These are phyloP conservation scores for Pseudogymnoascus verrucosus DNA, from an alignment of 2,329 filamentous ascomycete species.

Conservation along the genomic window DNA sequence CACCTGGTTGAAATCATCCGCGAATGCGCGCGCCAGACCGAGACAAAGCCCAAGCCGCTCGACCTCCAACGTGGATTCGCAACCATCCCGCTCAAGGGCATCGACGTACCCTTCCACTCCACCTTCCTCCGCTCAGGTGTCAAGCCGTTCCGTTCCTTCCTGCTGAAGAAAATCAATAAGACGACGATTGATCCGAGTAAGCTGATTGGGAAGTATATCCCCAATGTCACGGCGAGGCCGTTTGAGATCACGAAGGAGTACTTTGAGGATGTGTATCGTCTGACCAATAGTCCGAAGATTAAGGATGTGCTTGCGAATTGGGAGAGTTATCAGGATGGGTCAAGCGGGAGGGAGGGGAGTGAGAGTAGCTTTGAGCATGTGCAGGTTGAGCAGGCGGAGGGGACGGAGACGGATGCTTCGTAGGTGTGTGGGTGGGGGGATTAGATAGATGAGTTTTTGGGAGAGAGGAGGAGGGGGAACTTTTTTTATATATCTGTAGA, in stretches of 20 bases:
- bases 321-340: conserved; percentile 29
- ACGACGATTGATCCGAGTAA: conserved; percentile 96
- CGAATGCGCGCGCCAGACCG: conserved; percentile 77
- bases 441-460: too few species aligned
- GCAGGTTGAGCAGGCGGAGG: not conserved
- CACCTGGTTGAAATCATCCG: conserved; percentile 87
- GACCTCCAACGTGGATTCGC: conserved; percentile 92
- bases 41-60: conserved; percentile 79
- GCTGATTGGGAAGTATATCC: conserved; percentile 96
- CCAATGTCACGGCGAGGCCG: conserved; percentile 92
- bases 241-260: conserved; percentile 97
- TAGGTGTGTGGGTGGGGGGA: not conserved
- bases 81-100: conserved; percentile 92
- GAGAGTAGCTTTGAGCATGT: conserved; percentile 7
- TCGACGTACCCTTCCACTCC: conserved; percentile 98
- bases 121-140: conserved; percentile 97
- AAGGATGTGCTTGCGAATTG: conserved; percentile 29
- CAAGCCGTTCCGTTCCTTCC: conserved; percentile 96
- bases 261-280: conserved; percentile 94
- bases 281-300: conserved; percentile 60
- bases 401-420: not conserved
- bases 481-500: too few species aligned
- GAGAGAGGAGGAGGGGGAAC: too few species aligned
- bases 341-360: not conserved
- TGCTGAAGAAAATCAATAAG: conserved; percentile 99